A percentile compares a stretch with the other conserved stretches of the same genome.
Evolutionary conservation across 2,329 filamentous ascomycete species (phyloP).

Genomic region (Tolypocladium capitatum): DNA sequence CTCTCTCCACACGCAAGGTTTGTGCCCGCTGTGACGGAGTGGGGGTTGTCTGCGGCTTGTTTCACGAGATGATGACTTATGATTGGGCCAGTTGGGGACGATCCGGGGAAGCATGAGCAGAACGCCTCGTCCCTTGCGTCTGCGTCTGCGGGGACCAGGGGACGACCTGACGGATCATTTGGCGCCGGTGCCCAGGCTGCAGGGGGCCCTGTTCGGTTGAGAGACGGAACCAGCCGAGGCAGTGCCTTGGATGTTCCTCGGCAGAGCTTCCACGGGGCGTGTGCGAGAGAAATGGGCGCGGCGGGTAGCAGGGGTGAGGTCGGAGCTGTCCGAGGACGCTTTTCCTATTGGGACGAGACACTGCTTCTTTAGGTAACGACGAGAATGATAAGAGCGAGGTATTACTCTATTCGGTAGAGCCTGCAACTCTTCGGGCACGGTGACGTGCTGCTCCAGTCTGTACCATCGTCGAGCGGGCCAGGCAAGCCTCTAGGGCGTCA

Average conservation of each 20-base stretch:
- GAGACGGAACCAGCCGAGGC: background rate
- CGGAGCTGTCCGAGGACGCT: constrained; percentile 10
- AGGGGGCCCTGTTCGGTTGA: constrained; percentile 5
- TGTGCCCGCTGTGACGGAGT: constrained; percentile 12
- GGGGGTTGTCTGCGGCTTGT: constrained; percentile 21
- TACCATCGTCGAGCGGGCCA: background rate
- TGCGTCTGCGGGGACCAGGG: constrained; percentile 12
- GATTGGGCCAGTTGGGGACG: constrained; percentile 32
- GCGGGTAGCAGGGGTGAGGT: background rate
- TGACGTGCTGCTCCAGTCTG: constrained; percentile 2
- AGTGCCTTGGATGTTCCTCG: background rate
- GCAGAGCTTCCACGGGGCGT: background rate
- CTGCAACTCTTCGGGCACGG: constrained; percentile 9
- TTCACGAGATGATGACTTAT: constrained; percentile 37
- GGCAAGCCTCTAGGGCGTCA: background rate
- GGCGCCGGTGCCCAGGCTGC: constrained; percentile 7
- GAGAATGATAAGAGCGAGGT: constrained; percentile 6
- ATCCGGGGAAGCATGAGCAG: constrained; percentile 25
- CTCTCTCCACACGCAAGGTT: constrained; percentile 13
- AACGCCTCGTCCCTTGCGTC: constrained; percentile 30
- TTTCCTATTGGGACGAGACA: constrained; percentile 19
- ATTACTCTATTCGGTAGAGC: constrained; percentile 10
- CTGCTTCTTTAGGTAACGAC: constrained; percentile 18
- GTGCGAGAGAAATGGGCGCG: background rate
- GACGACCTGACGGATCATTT: constrained; percentile 5